phyloP scores from a whole-genome alignment of 768 basidiomycete species.

The Strobilomyces dryophilus region DNA sequence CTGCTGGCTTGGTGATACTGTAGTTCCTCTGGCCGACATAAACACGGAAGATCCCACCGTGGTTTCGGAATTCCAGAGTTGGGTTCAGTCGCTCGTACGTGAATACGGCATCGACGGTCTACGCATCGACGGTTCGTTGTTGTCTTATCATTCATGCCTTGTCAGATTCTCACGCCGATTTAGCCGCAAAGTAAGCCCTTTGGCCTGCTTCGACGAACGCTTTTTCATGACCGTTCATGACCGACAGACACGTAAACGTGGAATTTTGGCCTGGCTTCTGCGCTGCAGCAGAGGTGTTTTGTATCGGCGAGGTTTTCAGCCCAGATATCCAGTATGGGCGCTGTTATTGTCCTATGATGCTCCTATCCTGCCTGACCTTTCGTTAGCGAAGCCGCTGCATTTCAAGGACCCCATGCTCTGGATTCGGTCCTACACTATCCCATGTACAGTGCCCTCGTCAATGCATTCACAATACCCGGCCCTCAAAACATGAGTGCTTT shows the following conservation, averaged over 20 bases:
- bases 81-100: slow-evolving; percentile 65
- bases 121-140: slow-evolving; percentile 63
- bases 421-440: slow-evolving; percentile 74
- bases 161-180: not conserved
- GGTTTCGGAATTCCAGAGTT: slow-evolving; percentile 55
- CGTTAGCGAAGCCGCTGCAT: slow-evolving; percentile 49
- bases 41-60: slow-evolving; percentile 71
- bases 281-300: slow-evolving; percentile 74
- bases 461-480: slow-evolving; percentile 73
- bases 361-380: slow-evolving; percentile 13
- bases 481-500: slow-evolving; percentile 57
- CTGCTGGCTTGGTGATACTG: slow-evolving; percentile 81
- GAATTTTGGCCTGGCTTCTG: slow-evolving; percentile 78
- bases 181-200: slow-evolving; percentile 33
- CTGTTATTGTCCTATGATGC: not conserved
- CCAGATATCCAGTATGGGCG: slow-evolving; percentile 44
- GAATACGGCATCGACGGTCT: slow-evolving; percentile 82
- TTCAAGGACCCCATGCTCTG: slow-evolving; percentile 57
- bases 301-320: slow-evolving; percentile 77
- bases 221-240: slow-evolving; percentile 8
- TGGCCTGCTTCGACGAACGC: not conserved
- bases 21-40: slow-evolving; percentile 72
- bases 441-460: slow-evolving; percentile 56
- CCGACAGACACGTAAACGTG: slow-evolving; percentile 57
- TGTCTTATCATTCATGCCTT: not conserved